These are phyloP conservation scores for Flaveria robusta DNA, from an alignment of 129 eudicot genomes.

Conservation along the genomic window DNA sequence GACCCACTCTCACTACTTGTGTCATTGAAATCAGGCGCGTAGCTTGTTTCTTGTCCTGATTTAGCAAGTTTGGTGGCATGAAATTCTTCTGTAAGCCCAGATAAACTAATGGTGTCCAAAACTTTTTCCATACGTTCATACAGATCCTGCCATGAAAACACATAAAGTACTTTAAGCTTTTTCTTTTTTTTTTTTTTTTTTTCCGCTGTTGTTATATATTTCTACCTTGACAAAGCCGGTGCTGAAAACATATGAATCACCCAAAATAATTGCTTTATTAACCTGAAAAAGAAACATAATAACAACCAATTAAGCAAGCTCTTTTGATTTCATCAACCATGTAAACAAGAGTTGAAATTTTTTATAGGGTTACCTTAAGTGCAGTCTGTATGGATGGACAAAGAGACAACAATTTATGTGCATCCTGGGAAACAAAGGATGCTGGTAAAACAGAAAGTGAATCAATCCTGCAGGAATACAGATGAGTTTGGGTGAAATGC, in stretches of 20 bases:
- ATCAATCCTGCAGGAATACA: conserved; percentile 64
- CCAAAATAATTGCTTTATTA: conserved; percentile 68
- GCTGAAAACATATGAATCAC: conserved; percentile 82
- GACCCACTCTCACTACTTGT: conserved; percentile 45
- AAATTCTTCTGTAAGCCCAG: conserved; percentile 40
- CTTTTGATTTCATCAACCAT: conserved; percentile 5
- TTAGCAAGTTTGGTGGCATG: conserved; percentile 45
- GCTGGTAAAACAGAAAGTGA: conserved; percentile 86
- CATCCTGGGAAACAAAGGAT: conserved; percentile 80
- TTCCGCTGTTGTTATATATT: not conserved
- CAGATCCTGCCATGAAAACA: conserved; percentile 49
- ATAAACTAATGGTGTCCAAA: conserved; percentile 50
- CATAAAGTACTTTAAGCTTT: conserved; percentile 14
- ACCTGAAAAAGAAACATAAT: conserved; percentile 52
- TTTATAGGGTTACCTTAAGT: conserved; percentile 54
- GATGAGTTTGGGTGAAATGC: not conserved
- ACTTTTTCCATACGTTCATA: conserved; percentile 81
- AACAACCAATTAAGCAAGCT: conserved; percentile 9
- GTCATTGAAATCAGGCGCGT: conserved; percentile 55
- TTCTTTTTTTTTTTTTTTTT: not conserved
- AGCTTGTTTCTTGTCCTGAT: conserved; percentile 48
- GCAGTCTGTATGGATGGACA: conserved; percentile 81
- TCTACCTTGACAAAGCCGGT: conserved; percentile 80
- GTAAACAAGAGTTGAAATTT: not conserved
- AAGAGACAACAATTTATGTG: conserved; percentile 71